These are phyloP conservation scores for Pseudocercospora eumusae DNA, from an alignment of 2,329 filamentous ascomycete species.

Conservation along the genomic window DNA sequence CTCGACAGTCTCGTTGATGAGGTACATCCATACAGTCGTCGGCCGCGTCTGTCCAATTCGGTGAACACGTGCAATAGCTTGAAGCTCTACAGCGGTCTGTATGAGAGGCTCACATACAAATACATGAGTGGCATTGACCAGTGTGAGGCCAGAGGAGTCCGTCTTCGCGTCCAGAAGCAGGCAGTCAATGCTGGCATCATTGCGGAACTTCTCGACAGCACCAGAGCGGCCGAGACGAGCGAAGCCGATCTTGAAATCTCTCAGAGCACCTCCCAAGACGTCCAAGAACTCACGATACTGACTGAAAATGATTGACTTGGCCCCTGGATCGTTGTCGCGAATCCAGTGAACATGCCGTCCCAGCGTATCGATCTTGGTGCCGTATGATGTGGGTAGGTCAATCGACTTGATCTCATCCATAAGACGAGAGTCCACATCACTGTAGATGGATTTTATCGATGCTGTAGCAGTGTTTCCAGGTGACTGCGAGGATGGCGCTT, in stretches of 20 bases:
- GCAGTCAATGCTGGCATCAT: conserved; percentile 72
- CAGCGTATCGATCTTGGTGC: conserved; percentile 81
- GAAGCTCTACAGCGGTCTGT: conserved; percentile 89
- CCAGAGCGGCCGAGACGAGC: conserved; percentile 67
- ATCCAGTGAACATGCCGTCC: conserved; percentile 81
- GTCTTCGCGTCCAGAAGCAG: conserved; percentile 88
- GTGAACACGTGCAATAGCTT: conserved; percentile 92
- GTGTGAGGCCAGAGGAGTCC: conserved; percentile 83
- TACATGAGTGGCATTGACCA: conserved; percentile 90
- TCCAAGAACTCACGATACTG: conserved; percentile 82
- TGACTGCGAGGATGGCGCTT: conserved; percentile 18
- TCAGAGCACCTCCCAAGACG: conserved; percentile 70
- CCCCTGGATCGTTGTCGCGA: conserved; percentile 76
- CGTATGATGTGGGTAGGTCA: conserved; percentile 70
- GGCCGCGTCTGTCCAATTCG: conserved; percentile 85
- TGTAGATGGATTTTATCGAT: conserved; percentile 63
- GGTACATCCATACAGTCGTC: conserved; percentile 94
- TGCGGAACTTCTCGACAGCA: conserved; percentile 75
- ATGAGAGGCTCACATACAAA: conserved; percentile 92
- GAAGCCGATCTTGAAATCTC: conserved; percentile 70
- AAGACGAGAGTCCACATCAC: conserved; percentile 69
- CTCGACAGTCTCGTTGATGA: conserved; percentile 88
- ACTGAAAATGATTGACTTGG: conserved; percentile 92
- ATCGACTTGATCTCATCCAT: conserved; percentile 80
- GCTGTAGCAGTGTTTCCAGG: conserved; percentile 10